phyloP scores from a whole-genome alignment of 2,329 filamentous ascomycete genomes.

The Plenodomus biglobosus region DNA sequence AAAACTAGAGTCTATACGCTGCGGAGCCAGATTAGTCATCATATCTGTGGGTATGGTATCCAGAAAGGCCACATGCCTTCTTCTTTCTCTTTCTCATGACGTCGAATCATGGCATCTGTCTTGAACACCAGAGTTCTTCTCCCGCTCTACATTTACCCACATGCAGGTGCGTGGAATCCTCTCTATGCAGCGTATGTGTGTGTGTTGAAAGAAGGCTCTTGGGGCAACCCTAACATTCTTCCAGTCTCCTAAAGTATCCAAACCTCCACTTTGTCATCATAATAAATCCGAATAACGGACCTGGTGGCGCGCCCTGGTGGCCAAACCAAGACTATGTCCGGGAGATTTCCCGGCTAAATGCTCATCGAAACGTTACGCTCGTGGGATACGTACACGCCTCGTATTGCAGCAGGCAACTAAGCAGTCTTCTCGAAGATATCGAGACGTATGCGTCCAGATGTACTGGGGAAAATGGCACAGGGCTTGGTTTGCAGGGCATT shows the following conservation, averaged over 20 bases:
- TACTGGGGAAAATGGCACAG: conserved; percentile 26
- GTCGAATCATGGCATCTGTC: neutral
- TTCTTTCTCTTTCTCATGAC: neutral
- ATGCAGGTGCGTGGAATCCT: conserved; percentile 51
- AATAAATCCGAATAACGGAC: conserved; percentile 53
- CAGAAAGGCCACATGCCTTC: neutral
- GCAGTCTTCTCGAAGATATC: conserved; percentile 44
- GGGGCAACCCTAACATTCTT: neutral
- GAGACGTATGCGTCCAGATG: conserved; percentile 49
- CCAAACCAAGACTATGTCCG: conserved; percentile 52
- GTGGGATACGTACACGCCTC: conserved; percentile 56
- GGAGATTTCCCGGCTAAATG: conserved; percentile 47
- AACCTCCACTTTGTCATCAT: conserved; percentile 53
- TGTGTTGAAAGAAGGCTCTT: neutral
- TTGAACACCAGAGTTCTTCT: conserved; percentile 33
- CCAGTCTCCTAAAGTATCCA: conserved; percentile 34
- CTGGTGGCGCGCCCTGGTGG: conserved; percentile 48
- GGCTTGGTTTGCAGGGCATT: conserved; percentile 50
- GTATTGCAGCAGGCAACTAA: conserved; percentile 44
- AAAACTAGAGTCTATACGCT: too few species aligned
- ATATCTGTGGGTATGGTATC: too few species aligned
- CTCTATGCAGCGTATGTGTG: conserved; percentile 47
- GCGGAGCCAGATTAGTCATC: too few species aligned
- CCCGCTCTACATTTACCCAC: conserved; percentile 55
- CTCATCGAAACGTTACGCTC: conserved; percentile 50